Percentiles rank a stretch among this genome's conserved stretches.
Conservation (phyloP, 352 stramenopile species). For the Phytophthora idaei region DNA sequence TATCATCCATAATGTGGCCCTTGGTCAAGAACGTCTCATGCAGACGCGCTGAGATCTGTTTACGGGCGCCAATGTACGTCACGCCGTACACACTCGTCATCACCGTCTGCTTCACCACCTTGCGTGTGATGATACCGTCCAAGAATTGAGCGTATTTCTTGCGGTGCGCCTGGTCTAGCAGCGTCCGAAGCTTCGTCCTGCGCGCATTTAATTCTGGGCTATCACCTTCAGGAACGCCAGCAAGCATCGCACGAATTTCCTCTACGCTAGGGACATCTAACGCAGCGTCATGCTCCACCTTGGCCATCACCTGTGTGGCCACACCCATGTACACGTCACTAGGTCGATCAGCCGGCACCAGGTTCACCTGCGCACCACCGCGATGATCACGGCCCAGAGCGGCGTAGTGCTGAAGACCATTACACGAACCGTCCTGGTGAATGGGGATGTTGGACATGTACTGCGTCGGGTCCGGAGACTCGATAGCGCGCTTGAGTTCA, state of each 20-base stretch:
- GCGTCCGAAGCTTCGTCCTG: constrained; percentile 3
- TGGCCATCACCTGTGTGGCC: constrained; percentile 76
- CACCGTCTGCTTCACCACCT: constrained; percentile 99
- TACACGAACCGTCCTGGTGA: constrained; percentile 99
- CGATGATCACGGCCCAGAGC: constrained; percentile 95
- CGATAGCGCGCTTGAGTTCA: constrained; percentile 94
- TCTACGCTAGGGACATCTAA: constrained; percentile 55
- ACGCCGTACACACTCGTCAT: constrained; percentile 99
- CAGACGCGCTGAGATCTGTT: constrained; percentile 98
- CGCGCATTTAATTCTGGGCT: background rate
- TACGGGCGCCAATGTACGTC: constrained; percentile 98
- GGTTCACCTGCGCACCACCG: constrained; percentile 97
- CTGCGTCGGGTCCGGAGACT: constrained; percentile 92
- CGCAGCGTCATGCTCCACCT: constrained; percentile 73
- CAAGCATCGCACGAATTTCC: constrained; percentile 34
- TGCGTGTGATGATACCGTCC: constrained; percentile 84
- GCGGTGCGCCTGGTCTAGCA: constrained; percentile 49
- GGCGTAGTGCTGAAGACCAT: constrained; percentile 99
- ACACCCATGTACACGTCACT: constrained; percentile 99
- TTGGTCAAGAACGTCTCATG: constrained; percentile 91
- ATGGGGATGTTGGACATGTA: constrained; percentile 97
- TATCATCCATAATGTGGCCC: constrained; percentile 71
- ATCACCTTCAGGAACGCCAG: constrained; percentile 2
- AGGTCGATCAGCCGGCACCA: constrained; percentile 93
- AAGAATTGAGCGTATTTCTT: constrained; percentile 76